Evolutionary conservation across 176 grass and related monocot species (phyloP), one percentile per base, ranked within the genome.

Genomic region (Bothriochloa decipiens): DNA sequence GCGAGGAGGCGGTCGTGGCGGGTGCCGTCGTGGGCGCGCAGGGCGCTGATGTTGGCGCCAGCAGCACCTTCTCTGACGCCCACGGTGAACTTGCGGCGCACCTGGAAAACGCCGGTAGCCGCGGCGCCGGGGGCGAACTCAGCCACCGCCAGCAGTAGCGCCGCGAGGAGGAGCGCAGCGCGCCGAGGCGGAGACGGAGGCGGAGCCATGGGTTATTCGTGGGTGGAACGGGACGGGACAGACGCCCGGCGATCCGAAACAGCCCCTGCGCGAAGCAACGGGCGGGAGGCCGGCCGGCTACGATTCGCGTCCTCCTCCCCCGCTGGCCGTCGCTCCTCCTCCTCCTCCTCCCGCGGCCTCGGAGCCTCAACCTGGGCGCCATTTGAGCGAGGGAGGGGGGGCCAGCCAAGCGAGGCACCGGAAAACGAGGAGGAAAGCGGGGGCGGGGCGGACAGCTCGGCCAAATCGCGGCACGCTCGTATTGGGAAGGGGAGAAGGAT

Each of bases 1-100:
- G 63, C 77, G 74, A 89, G 92, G 81, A 94, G 82, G 13, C 92
- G 84, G 25, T 87, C 84, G 62, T 83, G 84, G 84, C 92, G 92
- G 41, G 1, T 22, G 73, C 63, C 27, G 64, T 94, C 92, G 53
- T 94, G 92, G 53, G 84, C 81, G 27, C 75, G 89, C 63, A 80
- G 74, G 43, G 80, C 77, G 65, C 46, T 66, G 45, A 88, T 73
- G 75, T 77, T 72, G 2, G 27, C 50, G 15, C 58, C 76, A 7
- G 62, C 76, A 5, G 35, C 47, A 4, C 5, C 65, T 0, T 11
- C 70, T 5, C 45, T 77, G 1, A 28, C n/a, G 1, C 60, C 82
- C 1, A 29, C n/a, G 2, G 72, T 4, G 25, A 89, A 81, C 83
- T 71, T 89, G 83, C 83, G 88, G 55, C 74, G 78, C 78, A 89